Base-by-base conservation (phyloP, 371 early-diverging fungal genomes). In the Conidiobolus incongruus region DNA sequence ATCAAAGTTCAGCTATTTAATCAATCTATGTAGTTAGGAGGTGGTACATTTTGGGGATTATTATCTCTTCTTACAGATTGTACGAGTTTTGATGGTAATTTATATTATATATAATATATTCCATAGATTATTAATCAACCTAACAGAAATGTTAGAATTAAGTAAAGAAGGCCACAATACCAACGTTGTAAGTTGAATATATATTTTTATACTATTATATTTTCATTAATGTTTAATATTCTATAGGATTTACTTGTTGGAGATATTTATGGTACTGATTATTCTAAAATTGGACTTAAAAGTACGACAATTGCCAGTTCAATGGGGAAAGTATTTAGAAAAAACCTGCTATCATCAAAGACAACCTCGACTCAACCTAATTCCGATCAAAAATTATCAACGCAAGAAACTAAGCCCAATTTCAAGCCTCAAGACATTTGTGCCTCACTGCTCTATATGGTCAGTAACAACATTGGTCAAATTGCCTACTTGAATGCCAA, bases 11-110 rank as follows among this genome's bases (percentile, higher is more conserved):
- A n/a, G n/a, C n/a, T n/a, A n/a, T n/a, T n/a, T n/a, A n/a, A n/a
- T n/a, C n/a, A n/a, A n/a, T n/a, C n/a, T n/a, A n/a, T n/a, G n/a
- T n/a, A n/a, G 71, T 67, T 95, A 44, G 96, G 96, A 36, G 96
- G 96, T 36, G 96, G 93, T 43, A 95, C 96, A n/a, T 64, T 92
- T 17, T 93, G 93, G 93, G 96, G 96, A 2, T 60, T 95, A 21
- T 56, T 89, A 42, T 74, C 84, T 2, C 52, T 90, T 41, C 60
- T 95, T 47, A 90, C 90, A 13, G 72, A 79, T 40, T 72, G 72
- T 24, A 62, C 62, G 48, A 72, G 78, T 16, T 95, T 89, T 52
- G 94, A 95, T 53, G 72, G 76, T 75, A 66, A n/a, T n/a, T n/a
- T n/a, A n/a, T 29, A 13, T 17, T 44, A 2, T 26, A 30, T 47